Evolutionary conservation across 2,329 filamentous ascomycete genomes (phyloP).

Genomic region (Epichloe coenophiala): DNA sequence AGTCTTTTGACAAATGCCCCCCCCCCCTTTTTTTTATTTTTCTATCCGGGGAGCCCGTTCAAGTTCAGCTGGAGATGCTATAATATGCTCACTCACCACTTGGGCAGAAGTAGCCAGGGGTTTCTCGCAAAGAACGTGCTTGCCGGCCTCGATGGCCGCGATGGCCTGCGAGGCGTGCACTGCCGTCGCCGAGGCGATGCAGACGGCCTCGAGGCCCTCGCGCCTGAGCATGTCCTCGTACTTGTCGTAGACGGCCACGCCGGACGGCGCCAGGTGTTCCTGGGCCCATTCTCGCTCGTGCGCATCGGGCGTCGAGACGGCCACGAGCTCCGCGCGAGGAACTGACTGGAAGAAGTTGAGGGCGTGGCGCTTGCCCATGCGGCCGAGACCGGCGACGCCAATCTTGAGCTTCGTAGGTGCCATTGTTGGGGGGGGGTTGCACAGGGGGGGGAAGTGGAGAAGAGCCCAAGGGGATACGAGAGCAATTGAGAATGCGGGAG

Average conservation of each 20-base stretch:
- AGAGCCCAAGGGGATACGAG: background rate
- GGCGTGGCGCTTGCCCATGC: constrained; percentile 40
- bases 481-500: background rate
- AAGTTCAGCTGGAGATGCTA: no score
- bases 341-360: constrained; percentile 31
- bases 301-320: constrained; percentile 32
- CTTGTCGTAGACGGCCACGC: constrained; percentile 29
- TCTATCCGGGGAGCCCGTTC: no score
- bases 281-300: constrained; percentile 31
- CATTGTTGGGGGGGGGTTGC: constrained; percentile 6
- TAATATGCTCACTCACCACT: constrained; percentile 27
- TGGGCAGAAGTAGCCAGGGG: constrained; percentile 45
- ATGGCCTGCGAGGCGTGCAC: constrained; percentile 45
- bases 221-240: constrained; percentile 32
- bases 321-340: constrained; percentile 34
- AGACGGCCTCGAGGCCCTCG: constrained; percentile 25
- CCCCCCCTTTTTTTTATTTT: no score
- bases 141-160: constrained; percentile 36
- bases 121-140: constrained; percentile 48
- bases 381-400: constrained; percentile 34
- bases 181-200: constrained; percentile 29
- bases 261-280: constrained; percentile 27
- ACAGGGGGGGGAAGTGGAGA: background rate
- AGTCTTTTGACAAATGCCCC: background rate
- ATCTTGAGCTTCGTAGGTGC: constrained; percentile 23